Percentiles rank a stretch among this genome's conserved stretches.
Conservation (phyloP, 176 grass and related monocot species). For the Guadua angustifolia region DNA sequence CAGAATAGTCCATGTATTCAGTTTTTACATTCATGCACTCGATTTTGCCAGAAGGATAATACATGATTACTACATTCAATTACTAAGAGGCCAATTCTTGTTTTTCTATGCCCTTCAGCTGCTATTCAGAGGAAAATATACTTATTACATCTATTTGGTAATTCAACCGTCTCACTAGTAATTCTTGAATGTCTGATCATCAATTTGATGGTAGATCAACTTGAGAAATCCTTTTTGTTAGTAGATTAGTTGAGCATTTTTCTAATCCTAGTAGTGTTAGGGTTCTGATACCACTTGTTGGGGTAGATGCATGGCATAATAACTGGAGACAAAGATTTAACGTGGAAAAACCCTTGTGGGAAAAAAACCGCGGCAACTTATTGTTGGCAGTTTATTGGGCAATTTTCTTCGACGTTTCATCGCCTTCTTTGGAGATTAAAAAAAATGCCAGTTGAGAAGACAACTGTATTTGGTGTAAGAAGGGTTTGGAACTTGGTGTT, state of each 20-base stretch:
- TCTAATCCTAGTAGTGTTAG: conserved; percentile 6
- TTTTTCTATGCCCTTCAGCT: neutral
- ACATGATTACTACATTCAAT: neutral
- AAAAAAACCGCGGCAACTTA: too few species aligned
- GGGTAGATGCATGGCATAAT: too few species aligned
- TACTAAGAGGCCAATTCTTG: neutral
- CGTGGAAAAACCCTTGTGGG: too few species aligned
- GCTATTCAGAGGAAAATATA: neutral
- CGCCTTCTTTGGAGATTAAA: too few species aligned
- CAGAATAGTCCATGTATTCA: neutral
- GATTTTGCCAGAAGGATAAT: neutral
- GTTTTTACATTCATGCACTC: neutral
- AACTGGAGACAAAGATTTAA: too few species aligned
- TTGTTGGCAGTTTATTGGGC: too few species aligned
- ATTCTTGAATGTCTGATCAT: neutral
- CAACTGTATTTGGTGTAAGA: too few species aligned
- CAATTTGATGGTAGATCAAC: neutral
- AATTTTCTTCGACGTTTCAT: too few species aligned
- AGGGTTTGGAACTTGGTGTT: too few species aligned
- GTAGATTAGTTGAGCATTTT: neutral
- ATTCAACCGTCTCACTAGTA: neutral
- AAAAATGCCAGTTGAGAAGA: too few species aligned
- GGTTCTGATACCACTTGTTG: too few species aligned
- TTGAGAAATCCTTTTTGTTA: conserved; percentile 12
- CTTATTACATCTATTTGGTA: neutral